Percentiles rank a stretch among this genome's conserved stretches.
phyloP scores from a whole-genome alignment of 257 asterid genomes.

The Sherardia arvensis region DNA sequence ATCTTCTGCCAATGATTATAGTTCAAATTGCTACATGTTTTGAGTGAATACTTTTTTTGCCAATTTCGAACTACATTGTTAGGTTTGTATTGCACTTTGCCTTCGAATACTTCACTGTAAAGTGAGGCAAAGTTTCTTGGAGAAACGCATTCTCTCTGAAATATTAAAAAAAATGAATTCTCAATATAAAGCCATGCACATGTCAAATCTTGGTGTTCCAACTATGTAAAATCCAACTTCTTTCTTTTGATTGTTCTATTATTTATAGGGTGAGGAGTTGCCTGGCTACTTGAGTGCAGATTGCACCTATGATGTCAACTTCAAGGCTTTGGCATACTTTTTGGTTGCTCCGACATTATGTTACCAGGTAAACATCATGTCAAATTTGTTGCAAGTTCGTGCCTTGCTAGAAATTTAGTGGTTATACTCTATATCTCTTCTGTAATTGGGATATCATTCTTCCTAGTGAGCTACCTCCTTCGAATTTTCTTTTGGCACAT shows the following conservation, averaged over 20 bases:
- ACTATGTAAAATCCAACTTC: not conserved
- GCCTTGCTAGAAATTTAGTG: not conserved
- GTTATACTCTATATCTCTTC: not conserved
- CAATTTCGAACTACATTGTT: not conserved
- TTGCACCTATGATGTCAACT: constrained; percentile 46
- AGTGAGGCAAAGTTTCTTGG: not conserved
- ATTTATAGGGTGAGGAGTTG: constrained; percentile 43
- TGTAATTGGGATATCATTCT: not conserved
- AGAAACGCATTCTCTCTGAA: not conserved
- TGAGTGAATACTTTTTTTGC: not conserved
- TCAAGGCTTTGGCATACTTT: constrained; percentile 78
- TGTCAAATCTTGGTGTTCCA: not conserved
- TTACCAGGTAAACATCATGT: constrained; percentile 61
- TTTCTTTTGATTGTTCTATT: constrained; percentile 7
- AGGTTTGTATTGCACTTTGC: not conserved
- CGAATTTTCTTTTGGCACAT: not conserved
- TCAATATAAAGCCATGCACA: not conserved
- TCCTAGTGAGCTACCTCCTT: not conserved
- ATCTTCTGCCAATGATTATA: not conserved
- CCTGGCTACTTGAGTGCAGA: constrained; percentile 49
- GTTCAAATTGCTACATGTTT: not conserved
- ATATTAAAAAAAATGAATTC: not conserved
- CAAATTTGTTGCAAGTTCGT: not conserved
- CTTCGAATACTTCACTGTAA: not conserved
- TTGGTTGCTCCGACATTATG: constrained; percentile 95